A percentile compares a stretch with the other conserved stretches of the same genome.
Evolutionary conservation across 441 rosid genomes (phyloP).

Genomic region (Syzygium syzygioides): DNA sequence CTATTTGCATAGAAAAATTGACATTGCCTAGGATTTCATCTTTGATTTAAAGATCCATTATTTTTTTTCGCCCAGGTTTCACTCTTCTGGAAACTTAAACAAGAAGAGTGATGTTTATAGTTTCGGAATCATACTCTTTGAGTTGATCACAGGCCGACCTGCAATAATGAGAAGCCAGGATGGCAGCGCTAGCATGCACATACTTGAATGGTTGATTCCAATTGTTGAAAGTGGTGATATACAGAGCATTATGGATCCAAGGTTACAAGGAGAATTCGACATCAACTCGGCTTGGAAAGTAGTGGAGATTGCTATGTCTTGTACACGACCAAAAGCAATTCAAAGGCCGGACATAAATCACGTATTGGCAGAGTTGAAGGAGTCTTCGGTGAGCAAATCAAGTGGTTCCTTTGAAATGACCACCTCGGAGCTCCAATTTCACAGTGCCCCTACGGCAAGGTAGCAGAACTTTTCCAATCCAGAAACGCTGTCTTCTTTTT

Average conservation of each 20-base stretch:
- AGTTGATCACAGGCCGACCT: accelerated
- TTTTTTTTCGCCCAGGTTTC: neutral
- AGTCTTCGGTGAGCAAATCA: neutral
- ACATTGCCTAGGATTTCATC: too few species aligned
- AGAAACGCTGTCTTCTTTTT: neutral
- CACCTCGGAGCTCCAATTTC: neutral
- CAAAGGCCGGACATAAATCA: neutral
- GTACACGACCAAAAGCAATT: neutral
- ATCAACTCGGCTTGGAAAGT: accelerated
- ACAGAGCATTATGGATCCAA: too few species aligned
- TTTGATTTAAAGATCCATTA: too few species aligned
- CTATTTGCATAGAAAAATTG: too few species aligned
- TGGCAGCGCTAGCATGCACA: too few species aligned
- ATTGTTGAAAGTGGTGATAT: too few species aligned
- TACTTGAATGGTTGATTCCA: too few species aligned
- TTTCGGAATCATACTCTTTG: accelerated
- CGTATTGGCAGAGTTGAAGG: neutral
- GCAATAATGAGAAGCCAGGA: too few species aligned
- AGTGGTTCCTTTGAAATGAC: neutral
- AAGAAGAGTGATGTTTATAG: neutral
- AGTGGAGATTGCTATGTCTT: neutral
- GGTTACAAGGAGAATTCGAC: too few species aligned
- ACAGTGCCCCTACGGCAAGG: neutral
- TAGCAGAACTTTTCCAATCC: neutral
- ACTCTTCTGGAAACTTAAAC: accelerated